Evolutionary conservation across 805 yeast genomes (phyloP), one percentile per base, ranked within the genome.

Genomic region (Clavispora santaluciae): DNA sequence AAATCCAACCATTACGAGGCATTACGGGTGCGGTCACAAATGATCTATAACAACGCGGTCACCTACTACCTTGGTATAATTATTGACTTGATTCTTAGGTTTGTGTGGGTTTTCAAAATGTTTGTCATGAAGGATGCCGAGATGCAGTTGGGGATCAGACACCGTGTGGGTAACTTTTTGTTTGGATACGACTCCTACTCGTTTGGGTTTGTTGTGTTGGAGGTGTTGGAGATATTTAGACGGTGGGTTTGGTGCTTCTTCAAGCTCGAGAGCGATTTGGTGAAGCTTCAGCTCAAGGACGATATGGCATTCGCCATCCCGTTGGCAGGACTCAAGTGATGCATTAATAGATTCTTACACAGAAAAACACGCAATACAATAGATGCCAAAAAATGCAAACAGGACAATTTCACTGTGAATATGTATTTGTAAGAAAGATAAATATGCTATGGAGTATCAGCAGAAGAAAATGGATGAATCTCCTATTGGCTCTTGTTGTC

Each of bases 161-260:
- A 49, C 29, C 49, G 39, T 15, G 51, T 51, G 18, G 54, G 55
- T 3, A 48, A 42, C 25, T 51, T 51, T 25, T 53, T 69, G 37
- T 69, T 66, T 45, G 72, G 70, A 3, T 59, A 61, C 43, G 68
- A 66, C 50, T 60, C 59, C 20, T 61, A 63, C 18, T 70, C 76
- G 18, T 60, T 71, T 21, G 90, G 93, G 1, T 73, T 80, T 42
- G 83, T 85, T 46, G 61, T 76, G 9, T 65, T 87, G 41, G 93
- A 90, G 54, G 49, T 78, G 3, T 61, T 90, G 39, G 99, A 93
- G 58, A 68, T 93, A 6, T 50, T 82, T 7, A 73, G 99, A 63
- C 75, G 99, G 56, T 86, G 90, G 79, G 63, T 88, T 38, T 93
- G 99, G 99, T 78, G 89, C 31, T 75, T 86, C 45, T 68, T 91